Percentiles rank a stretch among this genome's conserved stretches.
Conservation (phyloP, 768 basidiomycete genomes). For the Wakefieldia striispora region DNA sequence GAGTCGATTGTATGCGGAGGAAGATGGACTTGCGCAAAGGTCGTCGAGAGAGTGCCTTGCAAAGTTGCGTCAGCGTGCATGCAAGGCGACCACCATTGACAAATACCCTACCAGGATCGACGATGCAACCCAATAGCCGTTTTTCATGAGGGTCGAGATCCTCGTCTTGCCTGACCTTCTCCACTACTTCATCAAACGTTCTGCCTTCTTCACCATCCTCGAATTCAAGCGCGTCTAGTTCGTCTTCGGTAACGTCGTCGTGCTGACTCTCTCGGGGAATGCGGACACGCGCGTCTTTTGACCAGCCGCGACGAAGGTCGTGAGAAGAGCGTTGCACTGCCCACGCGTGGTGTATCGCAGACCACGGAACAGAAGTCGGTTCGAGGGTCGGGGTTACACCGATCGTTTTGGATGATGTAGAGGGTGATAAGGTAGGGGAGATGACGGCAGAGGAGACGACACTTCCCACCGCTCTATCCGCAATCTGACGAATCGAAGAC, state of each 20-base stretch:
- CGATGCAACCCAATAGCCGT: slow-evolving; percentile 78
- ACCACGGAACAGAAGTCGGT: slow-evolving; percentile 64
- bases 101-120: slow-evolving; percentile 62
- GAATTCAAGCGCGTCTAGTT: slow-evolving; percentile 30
- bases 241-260: slow-evolving; percentile 33
- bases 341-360: slow-evolving; percentile 67
- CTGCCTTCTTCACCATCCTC: slow-evolving; percentile 29
- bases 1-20: slow-evolving; percentile 88
- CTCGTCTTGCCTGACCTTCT: slow-evolving; percentile 69
- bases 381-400: slow-evolving; percentile 28
- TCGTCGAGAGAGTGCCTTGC: slow-evolving; percentile 71
- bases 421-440: slow-evolving; percentile 5
- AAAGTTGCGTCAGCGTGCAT: slow-evolving; percentile 5
- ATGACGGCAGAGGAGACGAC: slow-evolving; percentile 40
- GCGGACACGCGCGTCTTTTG: slow-evolving; percentile 47
- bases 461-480: slow-evolving; percentile 73
- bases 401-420: slow-evolving; percentile 20
- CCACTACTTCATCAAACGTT: slow-evolving; percentile 66
- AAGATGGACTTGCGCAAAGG: slow-evolving; percentile 86
- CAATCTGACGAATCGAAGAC: slow-evolving; percentile 67
- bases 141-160: slow-evolving; percentile 82
- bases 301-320: slow-evolving; percentile 57
- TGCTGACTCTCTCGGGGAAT: slow-evolving; percentile 36
- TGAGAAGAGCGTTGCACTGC: slow-evolving; percentile 46
- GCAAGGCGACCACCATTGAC: background rate